Evolutionary conservation across 2,329 filamentous ascomycete species (phyloP).

Genomic region (Colletotrichum sp.): DNA sequence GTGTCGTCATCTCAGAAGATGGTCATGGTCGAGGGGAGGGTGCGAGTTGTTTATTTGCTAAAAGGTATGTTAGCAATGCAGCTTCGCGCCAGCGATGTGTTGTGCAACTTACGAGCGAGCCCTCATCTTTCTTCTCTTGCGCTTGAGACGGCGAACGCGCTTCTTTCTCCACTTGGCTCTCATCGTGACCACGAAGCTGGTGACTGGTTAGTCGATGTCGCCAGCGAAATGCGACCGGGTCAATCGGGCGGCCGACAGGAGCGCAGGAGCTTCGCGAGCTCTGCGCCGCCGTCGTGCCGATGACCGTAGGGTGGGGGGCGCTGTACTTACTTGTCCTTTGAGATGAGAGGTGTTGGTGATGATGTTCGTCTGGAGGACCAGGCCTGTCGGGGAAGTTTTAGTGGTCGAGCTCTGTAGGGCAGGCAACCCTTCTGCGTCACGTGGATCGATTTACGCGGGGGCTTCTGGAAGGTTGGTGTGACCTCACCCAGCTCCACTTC

Average conservation of each 20-base stretch:
- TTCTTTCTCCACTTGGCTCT: constrained; percentile 99
- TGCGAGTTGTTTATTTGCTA: constrained; percentile 73
- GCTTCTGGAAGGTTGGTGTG: background rate
- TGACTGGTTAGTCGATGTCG: background rate
- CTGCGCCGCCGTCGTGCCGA: background rate
- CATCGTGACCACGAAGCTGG: constrained; percentile 58
- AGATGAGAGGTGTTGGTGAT: constrained; percentile 26
- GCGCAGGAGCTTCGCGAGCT: background rate
- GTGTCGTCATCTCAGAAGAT: constrained; percentile 35
- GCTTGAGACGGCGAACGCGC: constrained; percentile 98
- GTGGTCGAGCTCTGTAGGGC: constrained; percentile 21
- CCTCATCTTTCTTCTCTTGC: constrained; percentile 99
- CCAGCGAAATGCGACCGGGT: background rate
- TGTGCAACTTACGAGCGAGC: constrained; percentile 85
- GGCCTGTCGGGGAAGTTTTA: constrained; percentile 14
- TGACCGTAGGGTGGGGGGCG: background rate
- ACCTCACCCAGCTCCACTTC: background rate
- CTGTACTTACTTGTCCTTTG: constrained; percentile 23
- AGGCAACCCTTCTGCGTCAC: constrained; percentile 21
- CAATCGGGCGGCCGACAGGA: background rate
- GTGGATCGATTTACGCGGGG: constrained; percentile 1
- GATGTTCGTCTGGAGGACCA: constrained; percentile 15
- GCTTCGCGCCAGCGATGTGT: background rate
- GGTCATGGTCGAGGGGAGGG: constrained; percentile 59
- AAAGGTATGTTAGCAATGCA: constrained; percentile 33